These are phyloP conservation scores for Leptosphaerulina australis DNA, from an alignment of 2,329 filamentous ascomycete genomes.

Conservation along the genomic window DNA sequence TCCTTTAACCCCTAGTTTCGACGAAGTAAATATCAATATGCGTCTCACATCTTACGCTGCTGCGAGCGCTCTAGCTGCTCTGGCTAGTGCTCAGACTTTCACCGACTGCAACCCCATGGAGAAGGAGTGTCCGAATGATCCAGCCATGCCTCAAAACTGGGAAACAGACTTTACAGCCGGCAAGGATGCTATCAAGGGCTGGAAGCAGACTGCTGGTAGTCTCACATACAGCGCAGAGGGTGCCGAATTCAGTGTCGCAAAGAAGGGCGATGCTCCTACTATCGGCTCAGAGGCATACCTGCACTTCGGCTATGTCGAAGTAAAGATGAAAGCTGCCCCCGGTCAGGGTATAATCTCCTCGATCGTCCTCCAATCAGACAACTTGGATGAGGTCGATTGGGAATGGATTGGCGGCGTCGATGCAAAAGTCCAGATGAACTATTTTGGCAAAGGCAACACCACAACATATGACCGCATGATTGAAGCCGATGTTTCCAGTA, in stretches of 20 bases:
- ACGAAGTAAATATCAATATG: conserved; percentile 29
- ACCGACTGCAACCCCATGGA: conserved; percentile 54
- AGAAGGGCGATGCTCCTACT: conserved; percentile 62
- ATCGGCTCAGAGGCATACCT: conserved; percentile 82
- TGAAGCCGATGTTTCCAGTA: conserved; percentile 62
- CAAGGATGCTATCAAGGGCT: conserved; percentile 44
- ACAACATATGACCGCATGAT: conserved; percentile 72
- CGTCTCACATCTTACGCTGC: conserved; percentile 37
- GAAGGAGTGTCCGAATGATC: conserved; percentile 53
- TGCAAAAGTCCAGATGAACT: conserved; percentile 71
- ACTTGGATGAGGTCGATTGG: conserved; percentile 87
- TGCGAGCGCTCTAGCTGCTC: conserved; percentile 40
- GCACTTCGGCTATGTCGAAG: conserved; percentile 81
- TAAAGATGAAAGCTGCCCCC: conserved; percentile 75
- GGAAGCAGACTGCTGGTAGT: conserved; percentile 48
- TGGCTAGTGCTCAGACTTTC: conserved; percentile 53
- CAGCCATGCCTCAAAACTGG: conserved; percentile 50
- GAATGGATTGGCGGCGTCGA: conserved; percentile 75
- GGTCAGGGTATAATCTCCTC: conserved; percentile 80
- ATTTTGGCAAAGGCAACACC: conserved; percentile 73
- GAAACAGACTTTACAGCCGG: conserved; percentile 54
- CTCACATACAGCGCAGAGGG: conserved; percentile 55
- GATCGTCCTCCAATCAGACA: conserved; percentile 82
- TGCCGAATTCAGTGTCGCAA: conserved; percentile 58
- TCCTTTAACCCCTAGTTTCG: background rate